phyloP scores from a whole-genome alignment of 495 filamentous ascomycete genomes.

The Penicillium waksmanii region DNA sequence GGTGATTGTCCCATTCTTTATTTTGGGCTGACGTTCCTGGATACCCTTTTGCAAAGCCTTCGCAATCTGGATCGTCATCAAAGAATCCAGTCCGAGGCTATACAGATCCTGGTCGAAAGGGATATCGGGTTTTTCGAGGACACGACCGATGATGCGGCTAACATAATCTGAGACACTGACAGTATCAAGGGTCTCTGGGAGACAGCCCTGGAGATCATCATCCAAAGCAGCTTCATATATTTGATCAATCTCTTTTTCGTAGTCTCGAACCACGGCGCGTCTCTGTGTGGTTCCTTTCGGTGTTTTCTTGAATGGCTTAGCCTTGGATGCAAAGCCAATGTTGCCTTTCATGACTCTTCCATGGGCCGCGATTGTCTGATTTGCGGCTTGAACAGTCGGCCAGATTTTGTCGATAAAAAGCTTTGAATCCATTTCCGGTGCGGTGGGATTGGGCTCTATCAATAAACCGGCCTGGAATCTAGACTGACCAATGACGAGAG shows the following conservation, averaged over 20 bases:
- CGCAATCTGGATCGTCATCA: constrained; percentile 38
- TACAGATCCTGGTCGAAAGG: constrained; percentile 27
- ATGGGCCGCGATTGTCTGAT: constrained; percentile 40
- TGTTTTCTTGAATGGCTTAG: constrained; percentile 56
- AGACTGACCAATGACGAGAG: constrained; percentile 40
- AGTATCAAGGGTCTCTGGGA: constrained; percentile 19
- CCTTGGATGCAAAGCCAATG: constrained; percentile 40
- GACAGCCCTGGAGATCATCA: constrained; percentile 12
- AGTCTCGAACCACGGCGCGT: constrained; percentile 25
- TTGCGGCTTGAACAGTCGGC: constrained; percentile 52
- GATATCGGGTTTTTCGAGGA: constrained; percentile 22
- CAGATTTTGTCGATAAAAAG: constrained; percentile 43
- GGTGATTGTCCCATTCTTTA: constrained; percentile 15
- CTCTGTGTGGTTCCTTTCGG: constrained; percentile 55
- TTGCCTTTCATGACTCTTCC: constrained; percentile 30
- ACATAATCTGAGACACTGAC: constrained; percentile 13
- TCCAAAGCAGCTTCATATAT: constrained; percentile 29
- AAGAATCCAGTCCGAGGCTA: constrained; percentile 34
- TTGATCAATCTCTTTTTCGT: constrained; percentile 30
- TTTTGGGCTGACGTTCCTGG: constrained; percentile 4
- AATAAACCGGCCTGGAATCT: constrained; percentile 41
- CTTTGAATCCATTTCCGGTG: constrained; percentile 23
- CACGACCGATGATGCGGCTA: constrained; percentile 12
- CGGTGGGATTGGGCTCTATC: constrained; percentile 31
- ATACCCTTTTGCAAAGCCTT: constrained; percentile 26